phyloP scores from a whole-genome alignment of 2,329 filamentous ascomycete genomes.

The Phaeoacremonium minimum region DNA sequence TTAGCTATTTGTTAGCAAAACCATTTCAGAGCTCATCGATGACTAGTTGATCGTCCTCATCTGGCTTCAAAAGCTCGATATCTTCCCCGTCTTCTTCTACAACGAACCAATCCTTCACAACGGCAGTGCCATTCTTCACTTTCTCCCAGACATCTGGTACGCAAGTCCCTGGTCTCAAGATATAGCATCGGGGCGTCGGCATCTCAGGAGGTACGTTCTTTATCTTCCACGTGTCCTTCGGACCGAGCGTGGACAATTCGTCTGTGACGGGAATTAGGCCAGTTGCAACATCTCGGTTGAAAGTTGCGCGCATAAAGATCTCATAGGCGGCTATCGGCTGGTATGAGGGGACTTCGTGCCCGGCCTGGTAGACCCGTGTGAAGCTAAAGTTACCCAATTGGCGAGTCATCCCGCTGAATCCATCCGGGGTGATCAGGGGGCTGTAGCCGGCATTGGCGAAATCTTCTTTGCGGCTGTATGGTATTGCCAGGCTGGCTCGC shows the following conservation, averaged over 20 bases:
- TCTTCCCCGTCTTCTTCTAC: conserved; percentile 7
- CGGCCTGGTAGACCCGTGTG: conserved; percentile 52
- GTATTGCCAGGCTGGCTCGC: conserved; percentile 40
- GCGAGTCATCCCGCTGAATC: conserved; percentile 59
- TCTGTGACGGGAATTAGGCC: conserved; percentile 6
- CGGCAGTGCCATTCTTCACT: conserved; percentile 9
- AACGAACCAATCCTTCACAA: conserved; percentile 14
- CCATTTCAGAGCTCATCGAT: no score
- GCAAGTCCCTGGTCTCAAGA: conserved; percentile 11
- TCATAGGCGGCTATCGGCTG: conserved; percentile 40
- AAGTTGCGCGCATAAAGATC: conserved; percentile 41
- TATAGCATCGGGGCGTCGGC: conserved; percentile 11
- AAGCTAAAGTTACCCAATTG: conserved; percentile 65
- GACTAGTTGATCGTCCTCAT: no score
- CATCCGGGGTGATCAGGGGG: conserved; percentile 53
- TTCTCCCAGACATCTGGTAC: conserved; percentile 12
- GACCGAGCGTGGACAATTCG: conserved; percentile 8
- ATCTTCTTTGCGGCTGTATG: conserved; percentile 32
- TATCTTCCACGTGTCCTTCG: conserved; percentile 8
- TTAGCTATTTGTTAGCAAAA: no score
- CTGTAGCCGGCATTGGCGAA: conserved; percentile 58
- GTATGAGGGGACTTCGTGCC: conserved; percentile 51
- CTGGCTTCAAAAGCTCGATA: neutral
- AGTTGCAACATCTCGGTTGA: conserved; percentile 9
- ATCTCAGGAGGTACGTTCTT: conserved; percentile 7